A percentile compares a stretch with the other conserved stretches of the same genome.
Evolutionary conservation across 495 filamentous ascomycete species (phyloP).

Genomic region (Chaetomium cochliodes): DNA sequence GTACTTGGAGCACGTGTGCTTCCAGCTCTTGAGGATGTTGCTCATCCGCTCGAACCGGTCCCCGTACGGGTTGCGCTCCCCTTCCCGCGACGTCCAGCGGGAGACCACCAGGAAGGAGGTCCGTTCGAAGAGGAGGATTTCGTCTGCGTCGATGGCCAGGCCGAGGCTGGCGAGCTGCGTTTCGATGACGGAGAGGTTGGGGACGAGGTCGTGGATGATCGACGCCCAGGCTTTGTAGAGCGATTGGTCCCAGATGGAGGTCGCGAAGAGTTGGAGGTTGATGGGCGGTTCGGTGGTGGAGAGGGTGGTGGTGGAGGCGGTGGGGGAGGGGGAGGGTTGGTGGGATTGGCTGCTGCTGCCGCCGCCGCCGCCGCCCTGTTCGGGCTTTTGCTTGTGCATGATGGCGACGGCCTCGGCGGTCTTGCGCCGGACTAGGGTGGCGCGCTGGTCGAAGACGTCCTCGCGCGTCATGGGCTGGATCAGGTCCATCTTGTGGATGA

Average conservation of each 20-base stretch:
- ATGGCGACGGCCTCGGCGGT: constrained; percentile 64
- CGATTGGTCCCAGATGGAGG: constrained; percentile 97
- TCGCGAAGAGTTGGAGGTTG: constrained; percentile 74
- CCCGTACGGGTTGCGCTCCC: constrained; percentile 76
- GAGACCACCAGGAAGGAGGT: constrained; percentile 94
- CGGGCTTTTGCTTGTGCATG: constrained; percentile 36
- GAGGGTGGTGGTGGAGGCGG: constrained; percentile 12
- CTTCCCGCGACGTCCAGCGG: constrained; percentile 69
- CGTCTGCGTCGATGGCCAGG: constrained; percentile 81
- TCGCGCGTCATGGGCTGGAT: constrained; percentile 75
- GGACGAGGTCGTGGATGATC: constrained; percentile 94
- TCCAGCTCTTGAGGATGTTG: constrained; percentile 97
- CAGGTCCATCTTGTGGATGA: constrained; percentile 99
- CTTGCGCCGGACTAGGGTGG: constrained; percentile 67
- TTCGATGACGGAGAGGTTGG: constrained; percentile 88
- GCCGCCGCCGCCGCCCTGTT: not conserved
- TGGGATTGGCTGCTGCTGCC: not conserved
- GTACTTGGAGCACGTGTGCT: constrained; percentile 62
- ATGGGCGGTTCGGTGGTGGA: constrained; percentile 43
- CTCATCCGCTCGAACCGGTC: constrained; percentile 93
- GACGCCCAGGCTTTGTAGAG: constrained; percentile 98
- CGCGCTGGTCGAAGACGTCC: constrained; percentile 76
- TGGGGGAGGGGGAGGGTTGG: constrained; percentile 20
- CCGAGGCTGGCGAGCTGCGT: constrained; percentile 74
- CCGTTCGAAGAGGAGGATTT: constrained; percentile 92